phyloP scores from a whole-genome alignment of 768 basidiomycete genomes.

The Royoungia palumana region DNA sequence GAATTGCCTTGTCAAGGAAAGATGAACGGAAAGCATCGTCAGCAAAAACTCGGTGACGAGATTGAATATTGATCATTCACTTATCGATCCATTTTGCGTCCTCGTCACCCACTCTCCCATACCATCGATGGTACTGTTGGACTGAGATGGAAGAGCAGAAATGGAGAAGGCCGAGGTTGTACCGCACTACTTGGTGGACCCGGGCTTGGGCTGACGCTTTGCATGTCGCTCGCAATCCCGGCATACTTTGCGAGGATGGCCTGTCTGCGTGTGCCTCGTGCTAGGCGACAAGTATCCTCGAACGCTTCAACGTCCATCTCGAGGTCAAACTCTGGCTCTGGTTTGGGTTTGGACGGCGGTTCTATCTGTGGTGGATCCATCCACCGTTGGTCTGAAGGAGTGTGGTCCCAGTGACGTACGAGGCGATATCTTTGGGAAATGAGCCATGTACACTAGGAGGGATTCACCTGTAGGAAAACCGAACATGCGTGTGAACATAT shows the following conservation, averaged over 20 bases:
- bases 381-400: conserved; percentile 22
- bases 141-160: conserved; percentile 64
- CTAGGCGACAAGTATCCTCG: conserved; percentile 61
- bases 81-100: conserved; percentile 19
- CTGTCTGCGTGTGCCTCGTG: conserved; percentile 65
- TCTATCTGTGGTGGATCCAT: conserved; percentile 17
- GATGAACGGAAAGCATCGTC: background rate
- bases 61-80: conserved; percentile 20
- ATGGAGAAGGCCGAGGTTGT: conserved; percentile 54
- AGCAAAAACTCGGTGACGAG: background rate
- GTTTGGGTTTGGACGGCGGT: conserved; percentile 19
- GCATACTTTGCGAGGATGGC: conserved; percentile 79
- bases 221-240: conserved; percentile 41
- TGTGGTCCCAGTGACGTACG: conserved; percentile 32
- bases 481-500: conserved; percentile 1
- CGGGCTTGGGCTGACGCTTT: conserved; percentile 53
- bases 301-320: conserved; percentile 51
- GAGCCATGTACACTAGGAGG: conserved; percentile 5
- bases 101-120: conserved; percentile 7
- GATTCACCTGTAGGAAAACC: too few relatives aligned
- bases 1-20: conserved; percentile 45
- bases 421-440: conserved; percentile 60
- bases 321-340: conserved; percentile 45
- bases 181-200: conserved; percentile 72
- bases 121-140: conserved; percentile 42